These are phyloP conservation scores for Microbotryum saponariae DNA, from an alignment of 1,284 basidiomycete genomes.

Conservation along the genomic window DNA sequence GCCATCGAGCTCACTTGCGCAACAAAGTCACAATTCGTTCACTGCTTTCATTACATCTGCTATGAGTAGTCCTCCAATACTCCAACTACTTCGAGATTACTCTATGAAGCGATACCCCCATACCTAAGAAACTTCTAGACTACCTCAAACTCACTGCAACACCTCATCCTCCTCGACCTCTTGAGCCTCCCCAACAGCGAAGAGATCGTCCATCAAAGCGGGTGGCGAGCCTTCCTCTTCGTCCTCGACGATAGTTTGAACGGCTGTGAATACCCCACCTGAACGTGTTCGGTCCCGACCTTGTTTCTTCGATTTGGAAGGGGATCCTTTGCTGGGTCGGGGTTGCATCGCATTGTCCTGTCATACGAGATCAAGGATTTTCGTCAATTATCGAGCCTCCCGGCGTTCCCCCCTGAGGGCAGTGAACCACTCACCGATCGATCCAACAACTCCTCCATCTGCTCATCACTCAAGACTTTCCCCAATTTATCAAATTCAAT, in stretches of 20 bases:
- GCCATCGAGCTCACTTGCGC: not conserved
- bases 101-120: no score
- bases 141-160: no score
- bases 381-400: not conserved
- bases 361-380: no score
- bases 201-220: not conserved
- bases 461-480: not conserved
- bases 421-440: not conserved
- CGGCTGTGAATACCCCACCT: not conserved
- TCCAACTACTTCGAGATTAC: no score
- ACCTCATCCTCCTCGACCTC: not conserved
- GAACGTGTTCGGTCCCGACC: not conserved
- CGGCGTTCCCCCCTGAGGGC: not conserved
- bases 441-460: slow-evolving; percentile 1
- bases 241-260: slow-evolving; percentile 1
- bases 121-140: no score
- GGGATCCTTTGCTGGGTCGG: not conserved
- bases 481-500: not conserved
- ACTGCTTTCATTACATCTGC: not conserved
- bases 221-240: not conserved
- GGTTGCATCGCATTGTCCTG: not conserved
- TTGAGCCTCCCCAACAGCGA: not conserved
- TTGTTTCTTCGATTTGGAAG: not conserved
- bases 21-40: not conserved
- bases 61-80: not conserved